Evolutionary conservation across 768 basidiomycete genomes (phyloP), one percentile per base, ranked within the genome.

Genomic region (Gloeopeniophorella convolvens): DNA sequence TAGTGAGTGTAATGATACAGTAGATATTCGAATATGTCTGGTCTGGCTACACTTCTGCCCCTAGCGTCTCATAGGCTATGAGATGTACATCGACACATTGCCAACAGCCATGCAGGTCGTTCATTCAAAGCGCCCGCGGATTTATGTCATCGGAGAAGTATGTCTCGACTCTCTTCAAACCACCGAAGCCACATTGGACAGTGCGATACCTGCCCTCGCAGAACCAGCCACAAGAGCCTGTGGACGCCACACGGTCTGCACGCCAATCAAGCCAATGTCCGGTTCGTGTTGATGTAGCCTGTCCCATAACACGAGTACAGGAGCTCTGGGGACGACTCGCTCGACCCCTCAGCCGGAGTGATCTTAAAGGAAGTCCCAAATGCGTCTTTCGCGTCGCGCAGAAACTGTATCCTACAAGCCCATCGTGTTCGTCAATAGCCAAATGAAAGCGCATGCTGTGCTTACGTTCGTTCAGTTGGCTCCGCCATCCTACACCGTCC

Each of bases 341-440:
- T 72, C 15, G 73, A 68, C 1, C 72, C 69, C 43, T 83, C 79
- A 3, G 75, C 78, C 2, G 81, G 70, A 13, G 77, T 76, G 48
- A 96, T 85, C 67, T 96, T 98, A 80, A 98, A 98, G 12, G 89
- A 85, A 0, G 88, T 91, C 23, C 92, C 90, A 57, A 96, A 95
- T 62, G 87, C 86, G 16, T 75, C 69, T 55, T 79, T 78, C 35
- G 93, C 68, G 59, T 98, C 95, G 24, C 87, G 76, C 20, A 98
- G 68, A 60, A 95, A 91, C 70, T 96, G 91, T 39, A 95, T 79
- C n/a, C 95, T 97, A 60, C 1, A 51, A n/a, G 33, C 36, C 34
- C 28, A 60, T 47, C 45, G 45, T 60, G 20, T 56, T 48, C 18
- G 13, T 12, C 5, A 21, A 23, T 23, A 37, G 31, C 26, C 15